Conservation (phyloP, 345 rosid genomes). For the Boechera stricta region DNA sequence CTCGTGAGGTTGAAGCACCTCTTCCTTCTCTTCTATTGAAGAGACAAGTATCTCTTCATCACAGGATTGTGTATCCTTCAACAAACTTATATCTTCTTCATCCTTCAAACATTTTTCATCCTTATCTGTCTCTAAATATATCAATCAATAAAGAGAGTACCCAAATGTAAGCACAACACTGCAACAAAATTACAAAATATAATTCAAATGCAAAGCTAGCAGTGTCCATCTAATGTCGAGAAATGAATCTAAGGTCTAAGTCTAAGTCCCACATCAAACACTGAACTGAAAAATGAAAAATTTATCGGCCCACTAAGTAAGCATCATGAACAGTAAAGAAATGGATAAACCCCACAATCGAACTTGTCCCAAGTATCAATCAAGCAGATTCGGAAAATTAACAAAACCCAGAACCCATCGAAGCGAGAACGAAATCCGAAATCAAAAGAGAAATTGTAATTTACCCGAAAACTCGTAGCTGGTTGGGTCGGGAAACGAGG, state of each 20-base stretch:
- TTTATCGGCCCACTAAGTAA: no score
- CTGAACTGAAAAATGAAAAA: not conserved
- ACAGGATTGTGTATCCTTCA: constrained; percentile 37
- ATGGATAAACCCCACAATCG: not conserved
- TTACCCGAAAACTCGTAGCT: constrained; percentile 43
- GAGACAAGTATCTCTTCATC: constrained; percentile 37
- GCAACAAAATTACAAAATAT: not conserved
- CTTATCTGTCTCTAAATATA: constrained; percentile 50
- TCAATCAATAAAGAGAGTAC: not conserved
- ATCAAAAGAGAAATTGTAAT: not conserved
- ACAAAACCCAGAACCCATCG: constrained; percentile 14
- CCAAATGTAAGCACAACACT: constrained; percentile 15
- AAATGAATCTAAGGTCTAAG: not conserved
- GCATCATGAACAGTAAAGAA: not conserved
- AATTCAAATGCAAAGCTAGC: not conserved
- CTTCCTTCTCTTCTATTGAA: constrained; percentile 47
- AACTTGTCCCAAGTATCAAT: not conserved
- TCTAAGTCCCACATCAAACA: constrained; percentile 4
- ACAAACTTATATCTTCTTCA: constrained; percentile 42
- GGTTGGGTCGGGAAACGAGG: constrained; percentile 50
- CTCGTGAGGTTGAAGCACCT: constrained; percentile 47
- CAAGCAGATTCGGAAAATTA: not conserved
- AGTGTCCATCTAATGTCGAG: not conserved
- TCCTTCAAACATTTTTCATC: constrained; percentile 44
- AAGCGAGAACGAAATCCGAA: not conserved